Evolutionary conservation across 352 stramenopile genomes (phyloP), one percentile per base, ranked within the genome.

Genomic region (Pythium dissotocum): DNA sequence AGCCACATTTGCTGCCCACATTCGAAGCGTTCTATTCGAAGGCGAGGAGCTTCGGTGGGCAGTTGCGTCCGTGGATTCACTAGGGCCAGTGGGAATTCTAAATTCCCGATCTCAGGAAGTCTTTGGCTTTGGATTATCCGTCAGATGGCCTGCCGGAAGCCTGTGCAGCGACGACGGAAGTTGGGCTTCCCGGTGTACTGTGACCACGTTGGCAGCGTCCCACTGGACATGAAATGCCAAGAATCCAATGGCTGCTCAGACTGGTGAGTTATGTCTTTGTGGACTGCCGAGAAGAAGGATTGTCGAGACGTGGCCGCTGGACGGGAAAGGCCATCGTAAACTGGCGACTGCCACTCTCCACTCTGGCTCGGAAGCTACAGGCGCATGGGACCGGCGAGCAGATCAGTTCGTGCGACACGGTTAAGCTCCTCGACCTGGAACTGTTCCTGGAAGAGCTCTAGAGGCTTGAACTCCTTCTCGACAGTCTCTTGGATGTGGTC

Each of bases 381-480:
- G 8, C 65, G 44, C 36, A 91, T 62, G 48, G 83, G 77, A 69
- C 83, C 68, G 24, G 71, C 68, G 40, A 78, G 16, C 44, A 93
- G 77, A 67, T 94, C 78, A 1, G 81, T 91, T 38, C 82, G 82
- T 24, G 83, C 52, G 40, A 94, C 81, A 14, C 61, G 49, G 30
- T 70, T 80, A 53, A 94, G 76, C 51, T 95, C 82, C n/a, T 70
- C 59, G 2, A 77, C 52, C 7, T 66, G 30, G 46, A 69, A 79
- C 67, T 86, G 82, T 21, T 66, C 63, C 32, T 82, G 69, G 32
- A 89, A 59, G 4, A 85, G 62, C 32, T 80, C 71, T 32, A 91
- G 72, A 54, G 71, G 68, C 54, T 77, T 63, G 59, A 85, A 78
- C n/a, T 70, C 53, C 70, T 87, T 89, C 55, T 80, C 68, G n/a